These are phyloP conservation scores for Curvularia lunata DNA, from an alignment of 2,329 filamentous ascomycete genomes.

Conservation along the genomic window DNA sequence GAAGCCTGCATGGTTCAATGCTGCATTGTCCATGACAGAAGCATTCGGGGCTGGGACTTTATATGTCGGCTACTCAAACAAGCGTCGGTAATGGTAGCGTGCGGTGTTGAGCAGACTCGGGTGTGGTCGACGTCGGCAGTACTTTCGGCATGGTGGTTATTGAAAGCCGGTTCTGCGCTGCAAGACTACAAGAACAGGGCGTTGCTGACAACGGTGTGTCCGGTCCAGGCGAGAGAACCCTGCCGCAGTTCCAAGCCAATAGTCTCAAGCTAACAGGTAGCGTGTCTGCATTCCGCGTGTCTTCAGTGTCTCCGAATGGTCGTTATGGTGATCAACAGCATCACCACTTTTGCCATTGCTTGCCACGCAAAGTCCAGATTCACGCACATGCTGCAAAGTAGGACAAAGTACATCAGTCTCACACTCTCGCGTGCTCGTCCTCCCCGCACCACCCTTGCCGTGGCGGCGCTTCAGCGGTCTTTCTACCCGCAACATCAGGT, in stretches of 20 bases:
- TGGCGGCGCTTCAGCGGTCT: conserved; percentile 4
- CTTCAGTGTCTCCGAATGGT: not conserved
- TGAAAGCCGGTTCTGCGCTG: not conserved
- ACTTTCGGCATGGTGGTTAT: not conserved
- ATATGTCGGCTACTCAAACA: not conserved
- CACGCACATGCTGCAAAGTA: not conserved
- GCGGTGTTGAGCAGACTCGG: not conserved
- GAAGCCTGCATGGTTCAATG: not conserved
- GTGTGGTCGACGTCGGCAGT: not conserved
- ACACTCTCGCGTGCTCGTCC: not conserved
- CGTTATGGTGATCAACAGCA: not conserved
- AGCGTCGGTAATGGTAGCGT: not conserved
- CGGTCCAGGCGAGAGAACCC: not conserved
- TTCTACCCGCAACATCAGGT: conserved; percentile 7
- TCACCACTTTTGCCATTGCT: not conserved
- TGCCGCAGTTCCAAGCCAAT: not conserved
- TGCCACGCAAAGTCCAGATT: not conserved
- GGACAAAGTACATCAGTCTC: not conserved
- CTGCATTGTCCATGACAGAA: not conserved
- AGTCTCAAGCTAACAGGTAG: not conserved
- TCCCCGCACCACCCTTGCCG: not conserved
- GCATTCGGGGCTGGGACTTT: not conserved
- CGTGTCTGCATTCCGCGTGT: not conserved
- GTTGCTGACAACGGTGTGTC: not conserved
- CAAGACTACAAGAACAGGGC: not conserved